These are phyloP conservation scores for Skeletonema menzelii DNA, from an alignment of 108 stramenopile genomes.

Conservation along the genomic window DNA sequence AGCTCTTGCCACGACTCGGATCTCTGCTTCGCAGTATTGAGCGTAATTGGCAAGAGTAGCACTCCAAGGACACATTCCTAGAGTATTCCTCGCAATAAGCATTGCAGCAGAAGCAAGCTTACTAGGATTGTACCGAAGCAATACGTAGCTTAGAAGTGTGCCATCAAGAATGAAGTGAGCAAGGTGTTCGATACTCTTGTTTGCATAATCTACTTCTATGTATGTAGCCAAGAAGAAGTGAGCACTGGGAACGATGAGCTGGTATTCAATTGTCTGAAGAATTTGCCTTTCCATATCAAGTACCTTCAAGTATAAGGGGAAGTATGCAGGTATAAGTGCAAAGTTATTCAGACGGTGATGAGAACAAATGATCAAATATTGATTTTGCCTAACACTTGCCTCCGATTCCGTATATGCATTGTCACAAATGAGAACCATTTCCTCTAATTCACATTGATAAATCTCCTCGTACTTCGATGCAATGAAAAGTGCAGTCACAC, in stretches of 20 bases:
- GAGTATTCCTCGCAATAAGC: constrained; percentile 75
- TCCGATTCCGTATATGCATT: constrained; percentile 77
- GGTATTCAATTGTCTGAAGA: constrained; percentile 77
- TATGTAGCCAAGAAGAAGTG: constrained; percentile 89
- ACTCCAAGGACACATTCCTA: constrained; percentile 79
- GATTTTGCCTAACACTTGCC: constrained; percentile 8
- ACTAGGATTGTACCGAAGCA: constrained; percentile 85
- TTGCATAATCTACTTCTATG: constrained; percentile 88
- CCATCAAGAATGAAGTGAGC: constrained; percentile 87
- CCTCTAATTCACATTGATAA: constrained; percentile 91
- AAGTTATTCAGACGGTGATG: background rate
- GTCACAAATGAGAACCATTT: constrained; percentile 95
- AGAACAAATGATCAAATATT: background rate
- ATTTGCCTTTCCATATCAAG: constrained; percentile 90
- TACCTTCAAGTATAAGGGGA: constrained; percentile 49
- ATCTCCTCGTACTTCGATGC: constrained; percentile 99
- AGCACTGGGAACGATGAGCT: constrained; percentile 84
- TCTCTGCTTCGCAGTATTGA: constrained; percentile 73
- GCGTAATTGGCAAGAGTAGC: constrained; percentile 86
- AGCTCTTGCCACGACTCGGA: constrained; percentile 68
- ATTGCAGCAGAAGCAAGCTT: constrained; percentile 88
- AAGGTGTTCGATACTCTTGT: constrained; percentile 81
- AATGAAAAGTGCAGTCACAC: constrained; percentile 94
- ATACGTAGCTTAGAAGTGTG: constrained; percentile 81
- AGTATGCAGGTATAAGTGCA: background rate